Conservation (phyloP, 768 basidiomycete genomes). For the Pisolithus sp. region DNA sequence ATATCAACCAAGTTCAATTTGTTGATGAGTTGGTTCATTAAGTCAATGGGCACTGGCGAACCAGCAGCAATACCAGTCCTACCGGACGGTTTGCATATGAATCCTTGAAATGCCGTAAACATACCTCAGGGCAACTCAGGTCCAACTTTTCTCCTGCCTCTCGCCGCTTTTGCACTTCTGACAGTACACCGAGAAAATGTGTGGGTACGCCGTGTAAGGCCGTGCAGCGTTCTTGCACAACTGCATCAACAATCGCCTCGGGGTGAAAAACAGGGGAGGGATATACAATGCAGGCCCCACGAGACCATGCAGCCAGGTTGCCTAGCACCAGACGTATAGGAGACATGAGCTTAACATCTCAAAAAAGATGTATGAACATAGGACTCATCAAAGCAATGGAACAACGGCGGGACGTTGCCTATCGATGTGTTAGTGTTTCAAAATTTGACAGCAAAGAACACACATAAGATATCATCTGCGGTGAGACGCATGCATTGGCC, state of each 20-base stretch:
- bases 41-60: constrained; percentile 68
- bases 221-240: constrained; percentile 65
- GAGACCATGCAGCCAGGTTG: constrained; percentile 72
- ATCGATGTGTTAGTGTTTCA: constrained; percentile 1
- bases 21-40: constrained; percentile 68
- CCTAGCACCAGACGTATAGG: constrained; percentile 68
- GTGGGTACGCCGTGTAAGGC: constrained; percentile 83
- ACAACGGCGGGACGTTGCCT: constrained; percentile 82
- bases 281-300: constrained; percentile 71
- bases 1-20: constrained; percentile 64
- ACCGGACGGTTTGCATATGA: background rate
- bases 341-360: constrained; percentile 8
- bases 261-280: constrained; percentile 63
- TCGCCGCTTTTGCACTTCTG: constrained; percentile 55
- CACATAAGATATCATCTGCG: constrained; percentile 62
- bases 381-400: constrained; percentile 86
- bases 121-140: constrained; percentile 50
- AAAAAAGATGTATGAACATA: constrained; percentile 1
- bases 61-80: constrained; percentile 84
- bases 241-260: constrained; percentile 58
- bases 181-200: constrained; percentile 71
- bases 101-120: constrained; percentile 4
- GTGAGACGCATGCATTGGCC: constrained; percentile 67
- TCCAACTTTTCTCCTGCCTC: constrained; percentile 41
- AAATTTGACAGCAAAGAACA: constrained; percentile 12